phyloP scores from a whole-genome alignment of 331 rosid species.

The Quercus tomentella region DNA sequence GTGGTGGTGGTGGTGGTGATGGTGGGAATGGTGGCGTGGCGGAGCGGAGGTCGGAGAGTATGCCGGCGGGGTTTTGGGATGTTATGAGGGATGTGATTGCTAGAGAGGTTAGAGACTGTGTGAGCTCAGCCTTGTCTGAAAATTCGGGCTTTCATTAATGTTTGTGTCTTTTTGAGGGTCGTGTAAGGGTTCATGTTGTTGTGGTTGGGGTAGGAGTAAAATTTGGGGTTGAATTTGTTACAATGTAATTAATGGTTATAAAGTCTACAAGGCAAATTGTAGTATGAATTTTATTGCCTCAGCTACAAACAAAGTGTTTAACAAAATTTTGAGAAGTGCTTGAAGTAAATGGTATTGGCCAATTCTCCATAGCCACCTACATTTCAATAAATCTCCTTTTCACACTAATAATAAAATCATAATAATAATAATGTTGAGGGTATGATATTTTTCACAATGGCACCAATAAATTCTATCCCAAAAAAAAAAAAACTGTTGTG shows the following conservation, averaged over 20 bases:
- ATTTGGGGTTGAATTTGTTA: neutral
- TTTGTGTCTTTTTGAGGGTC: neutral
- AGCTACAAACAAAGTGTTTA: no score
- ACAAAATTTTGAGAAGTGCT: no score
- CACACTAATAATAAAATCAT: no score
- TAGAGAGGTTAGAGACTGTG: constrained; percentile 81
- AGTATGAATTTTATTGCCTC: no score
- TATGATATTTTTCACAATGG: no score
- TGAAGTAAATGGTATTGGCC: no score
- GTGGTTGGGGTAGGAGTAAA: neutral
- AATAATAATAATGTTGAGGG: no score
- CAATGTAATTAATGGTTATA: neutral
- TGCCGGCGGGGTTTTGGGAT: constrained; percentile 80
- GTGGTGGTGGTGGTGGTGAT: constrained; percentile 18
- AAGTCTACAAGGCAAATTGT: no score
- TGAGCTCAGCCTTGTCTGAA: constrained; percentile 57
- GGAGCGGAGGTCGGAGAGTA: constrained; percentile 27
- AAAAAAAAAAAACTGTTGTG: no score
- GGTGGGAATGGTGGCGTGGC: neutral
- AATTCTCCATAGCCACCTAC: no score
- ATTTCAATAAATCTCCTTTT: no score
- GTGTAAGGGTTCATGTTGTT: neutral
- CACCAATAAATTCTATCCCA: no score
- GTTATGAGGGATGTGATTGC: constrained; percentile 82
- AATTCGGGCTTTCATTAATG: constrained; percentile 39